A percentile compares a stretch with the other conserved stretches of the same genome.
phyloP scores from a whole-genome alignment of 306 rosid genomes.

The Dicorynia guianensis region DNA sequence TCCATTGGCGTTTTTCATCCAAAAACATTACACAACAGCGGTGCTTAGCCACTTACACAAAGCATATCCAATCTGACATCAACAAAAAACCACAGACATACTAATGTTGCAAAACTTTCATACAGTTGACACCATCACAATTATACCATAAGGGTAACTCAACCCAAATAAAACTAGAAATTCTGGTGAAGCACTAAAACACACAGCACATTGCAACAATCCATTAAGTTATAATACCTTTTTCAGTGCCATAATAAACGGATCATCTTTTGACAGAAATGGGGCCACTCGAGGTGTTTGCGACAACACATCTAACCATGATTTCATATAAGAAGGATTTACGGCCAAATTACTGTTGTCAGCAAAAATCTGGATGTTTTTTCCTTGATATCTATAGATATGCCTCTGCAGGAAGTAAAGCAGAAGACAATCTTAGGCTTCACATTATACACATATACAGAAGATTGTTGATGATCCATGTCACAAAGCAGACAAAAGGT shows the following conservation, averaged over 20 bases:
- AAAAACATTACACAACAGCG: not conserved
- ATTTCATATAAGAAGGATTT: slow-evolving; percentile 61
- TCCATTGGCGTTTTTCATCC: not conserved
- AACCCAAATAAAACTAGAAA: too few relatives aligned
- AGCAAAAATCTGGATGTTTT: slow-evolving; percentile 59
- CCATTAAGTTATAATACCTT: slow-evolving; percentile 49
- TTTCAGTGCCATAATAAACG: slow-evolving; percentile 58
- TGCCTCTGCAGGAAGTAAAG: slow-evolving; percentile 58
- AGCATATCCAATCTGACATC: not conserved
- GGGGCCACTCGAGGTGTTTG: slow-evolving; percentile 72
- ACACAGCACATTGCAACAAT: not conserved
- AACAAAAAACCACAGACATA: not conserved
- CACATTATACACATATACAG: not conserved
- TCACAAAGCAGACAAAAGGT: not conserved
- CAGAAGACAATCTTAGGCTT: not conserved
- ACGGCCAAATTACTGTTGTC: slow-evolving; percentile 63
- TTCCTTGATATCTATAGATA: slow-evolving; percentile 62
- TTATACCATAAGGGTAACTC: not conserved
- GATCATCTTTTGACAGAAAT: slow-evolving; percentile 63
- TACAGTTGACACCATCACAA: not conserved
- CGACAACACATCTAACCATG: slow-evolving; percentile 69
- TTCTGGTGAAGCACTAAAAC: too few relatives aligned
- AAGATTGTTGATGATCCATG: not conserved
- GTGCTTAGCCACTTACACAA: not conserved
- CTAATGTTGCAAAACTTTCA: not conserved